A percentile compares a stretch with the other conserved stretches of the same genome.
Conservation (phyloP, 1,284 basidiomycete species). For the Anthracocystis setariae region DNA sequence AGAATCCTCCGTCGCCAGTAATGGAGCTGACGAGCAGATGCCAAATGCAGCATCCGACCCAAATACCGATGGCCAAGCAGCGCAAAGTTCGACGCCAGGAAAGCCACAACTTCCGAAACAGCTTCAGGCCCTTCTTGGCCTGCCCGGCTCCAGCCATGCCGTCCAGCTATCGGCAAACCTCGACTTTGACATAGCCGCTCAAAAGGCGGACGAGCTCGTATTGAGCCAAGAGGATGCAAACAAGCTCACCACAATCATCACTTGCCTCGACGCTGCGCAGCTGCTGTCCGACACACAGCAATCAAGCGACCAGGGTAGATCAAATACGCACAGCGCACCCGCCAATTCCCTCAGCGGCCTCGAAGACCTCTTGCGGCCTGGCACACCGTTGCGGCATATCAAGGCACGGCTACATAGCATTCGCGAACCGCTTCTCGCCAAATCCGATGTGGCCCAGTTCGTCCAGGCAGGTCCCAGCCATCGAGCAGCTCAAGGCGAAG, state of each 20-base stretch:
- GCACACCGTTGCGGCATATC: constrained; percentile 25
- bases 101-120: constrained; percentile 20
- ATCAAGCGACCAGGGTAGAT: constrained; percentile 19
- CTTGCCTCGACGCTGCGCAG: constrained; percentile 11
- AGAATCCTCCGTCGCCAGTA: constrained; percentile 5
- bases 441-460: constrained; percentile 14
- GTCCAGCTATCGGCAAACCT: neutral
- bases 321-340: constrained; percentile 2
- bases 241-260: constrained; percentile 19
- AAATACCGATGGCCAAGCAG: neutral
- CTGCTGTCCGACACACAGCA: neutral
- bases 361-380: constrained; percentile 16
- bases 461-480: constrained; percentile 3
- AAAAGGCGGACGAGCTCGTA: constrained; percentile 22
- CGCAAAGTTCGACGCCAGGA: neutral
- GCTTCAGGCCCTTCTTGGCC: constrained; percentile 29
- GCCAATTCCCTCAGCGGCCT: neutral
- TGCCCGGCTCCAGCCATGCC: constrained; percentile 15
- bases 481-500: neutral
- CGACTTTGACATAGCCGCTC: constrained; percentile 1
- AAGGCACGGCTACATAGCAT: constrained; percentile 19
- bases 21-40: constrained; percentile 9
- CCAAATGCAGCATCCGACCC: neutral
- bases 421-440: constrained; percentile 23
- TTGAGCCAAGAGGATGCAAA: constrained; percentile 22